phyloP scores from a whole-genome alignment of 169 alveolate species.

The Cyclospora cayetanensis region DNA sequence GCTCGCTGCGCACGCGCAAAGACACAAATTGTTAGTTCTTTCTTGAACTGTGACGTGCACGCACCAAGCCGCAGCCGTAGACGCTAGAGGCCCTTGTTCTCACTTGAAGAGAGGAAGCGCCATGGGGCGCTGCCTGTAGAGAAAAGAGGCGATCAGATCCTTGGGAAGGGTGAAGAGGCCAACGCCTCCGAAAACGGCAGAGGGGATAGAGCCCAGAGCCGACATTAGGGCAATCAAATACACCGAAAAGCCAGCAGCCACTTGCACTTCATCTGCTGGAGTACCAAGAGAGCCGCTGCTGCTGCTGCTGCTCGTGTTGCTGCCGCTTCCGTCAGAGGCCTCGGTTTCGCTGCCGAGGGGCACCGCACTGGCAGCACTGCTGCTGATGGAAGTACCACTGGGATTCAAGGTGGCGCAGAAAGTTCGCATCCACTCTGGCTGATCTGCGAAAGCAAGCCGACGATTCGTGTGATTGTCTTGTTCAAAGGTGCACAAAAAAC shows the following conservation, averaged over 20 bases:
- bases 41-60: not conserved
- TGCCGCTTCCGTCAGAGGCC: not conserved
- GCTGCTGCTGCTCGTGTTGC: not conserved
- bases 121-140: not conserved
- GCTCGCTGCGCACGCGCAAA: constrained; percentile 10
- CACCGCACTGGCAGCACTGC: too few relatives aligned
- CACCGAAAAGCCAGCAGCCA: too few relatives aligned
- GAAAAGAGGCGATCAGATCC: not conserved
- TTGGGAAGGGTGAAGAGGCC: not conserved
- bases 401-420: too few relatives aligned
- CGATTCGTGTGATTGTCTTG: too few relatives aligned
- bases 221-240: too few relatives aligned
- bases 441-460: not conserved
- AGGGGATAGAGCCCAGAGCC: too few relatives aligned
- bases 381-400: too few relatives aligned
- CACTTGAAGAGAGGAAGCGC: not conserved
- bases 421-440: not conserved
- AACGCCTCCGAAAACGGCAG: not conserved
- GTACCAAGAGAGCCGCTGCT: constrained; percentile 18
- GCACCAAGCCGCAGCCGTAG: too few relatives aligned
- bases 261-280: not conserved
- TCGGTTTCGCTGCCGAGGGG: too few relatives aligned
- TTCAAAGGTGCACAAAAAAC: too few relatives aligned
- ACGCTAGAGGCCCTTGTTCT: too few relatives aligned
- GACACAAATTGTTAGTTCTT: not conserved